Evolutionary conservation across 305 asterid species (phyloP).

Genomic region (Caryopteris hybrid): DNA sequence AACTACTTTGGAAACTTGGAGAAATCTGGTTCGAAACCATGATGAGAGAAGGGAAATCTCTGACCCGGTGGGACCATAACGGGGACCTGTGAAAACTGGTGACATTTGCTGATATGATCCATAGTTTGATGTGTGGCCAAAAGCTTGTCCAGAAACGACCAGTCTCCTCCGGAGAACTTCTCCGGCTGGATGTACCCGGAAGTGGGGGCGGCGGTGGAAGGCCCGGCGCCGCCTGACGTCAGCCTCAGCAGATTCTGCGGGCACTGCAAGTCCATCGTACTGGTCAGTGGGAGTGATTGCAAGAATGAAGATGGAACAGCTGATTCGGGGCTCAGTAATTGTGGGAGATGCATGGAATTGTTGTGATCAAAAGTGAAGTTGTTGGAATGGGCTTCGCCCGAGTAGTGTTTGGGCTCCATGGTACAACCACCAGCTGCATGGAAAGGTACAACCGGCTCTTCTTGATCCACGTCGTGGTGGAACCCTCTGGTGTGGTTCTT

Average conservation of each 20-base stretch:
- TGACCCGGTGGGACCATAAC: conserved; percentile 35
- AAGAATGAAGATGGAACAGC: conserved; percentile 24
- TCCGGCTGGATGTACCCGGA: conserved; percentile 38
- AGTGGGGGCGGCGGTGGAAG: background rate
- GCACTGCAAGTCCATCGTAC: conserved; percentile 25
- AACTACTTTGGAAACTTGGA: conserved; percentile 41
- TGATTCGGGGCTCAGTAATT: conserved; percentile 48
- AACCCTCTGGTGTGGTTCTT: conserved; percentile 46
- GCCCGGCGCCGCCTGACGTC: conserved; percentile 29
- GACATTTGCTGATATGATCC: conserved; percentile 35
- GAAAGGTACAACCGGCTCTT: conserved; percentile 29
- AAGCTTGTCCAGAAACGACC: conserved; percentile 79
- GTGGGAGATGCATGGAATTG: conserved; percentile 54
- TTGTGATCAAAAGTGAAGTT: conserved; percentile 22
- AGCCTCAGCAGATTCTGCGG: conserved; percentile 39
- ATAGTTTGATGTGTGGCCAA: conserved; percentile 50
- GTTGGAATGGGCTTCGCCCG: conserved; percentile 14
- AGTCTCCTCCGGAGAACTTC: conserved; percentile 55
- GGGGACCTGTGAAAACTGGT: conserved; percentile 32
- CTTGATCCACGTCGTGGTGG: conserved; percentile 44
- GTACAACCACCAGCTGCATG: conserved; percentile 21
- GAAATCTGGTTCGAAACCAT: conserved; percentile 36
- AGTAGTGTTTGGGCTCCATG: conserved; percentile 24
- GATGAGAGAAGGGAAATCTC: conserved; percentile 36
- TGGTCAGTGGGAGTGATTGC: conserved; percentile 28